These are phyloP conservation scores for Exobasidium rhododendri DNA, from an alignment of 1,284 basidiomycete genomes.

Conservation along the genomic window DNA sequence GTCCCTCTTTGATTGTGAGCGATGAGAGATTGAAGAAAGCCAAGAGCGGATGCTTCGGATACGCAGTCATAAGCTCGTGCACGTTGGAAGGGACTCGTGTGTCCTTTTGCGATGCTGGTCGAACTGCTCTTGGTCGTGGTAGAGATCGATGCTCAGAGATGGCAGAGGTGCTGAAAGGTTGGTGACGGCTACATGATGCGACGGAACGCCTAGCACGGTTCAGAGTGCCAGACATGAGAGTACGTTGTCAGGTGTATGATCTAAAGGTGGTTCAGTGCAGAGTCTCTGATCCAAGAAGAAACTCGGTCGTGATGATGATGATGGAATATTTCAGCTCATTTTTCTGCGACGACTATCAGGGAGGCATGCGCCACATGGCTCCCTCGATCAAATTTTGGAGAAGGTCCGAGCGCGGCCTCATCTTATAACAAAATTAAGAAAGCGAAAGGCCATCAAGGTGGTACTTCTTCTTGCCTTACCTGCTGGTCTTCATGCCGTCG, in stretches of 20 bases:
- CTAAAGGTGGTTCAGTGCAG: too few relatives aligned
- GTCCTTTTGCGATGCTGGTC: slow-evolving; percentile 4
- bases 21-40: slow-evolving; percentile 34
- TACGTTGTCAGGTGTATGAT: too few relatives aligned
- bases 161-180: neutral
- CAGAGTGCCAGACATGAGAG: too few relatives aligned
- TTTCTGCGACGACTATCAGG: too few relatives aligned
- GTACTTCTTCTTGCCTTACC: neutral
- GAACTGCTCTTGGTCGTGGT: neutral
- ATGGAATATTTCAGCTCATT: too few relatives aligned
- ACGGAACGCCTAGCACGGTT: neutral
- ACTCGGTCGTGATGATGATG: too few relatives aligned
- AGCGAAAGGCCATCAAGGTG: too few relatives aligned
- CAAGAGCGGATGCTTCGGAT: slow-evolving; percentile 48
- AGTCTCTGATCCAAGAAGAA: too few relatives aligned
- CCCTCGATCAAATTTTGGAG: too few relatives aligned
- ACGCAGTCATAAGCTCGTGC: slow-evolving; percentile 13
- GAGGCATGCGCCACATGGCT: too few relatives aligned
- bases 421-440: too few relatives aligned
- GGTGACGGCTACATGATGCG: neutral
- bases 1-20: slow-evolving; percentile 10
- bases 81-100: neutral
- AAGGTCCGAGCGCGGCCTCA: too few relatives aligned
- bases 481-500: neutral
- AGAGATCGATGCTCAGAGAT: neutral